Evolutionary conservation across 202 grass and related monocot species (phyloP).

Genomic region (Schoenoplectus triqueter): DNA sequence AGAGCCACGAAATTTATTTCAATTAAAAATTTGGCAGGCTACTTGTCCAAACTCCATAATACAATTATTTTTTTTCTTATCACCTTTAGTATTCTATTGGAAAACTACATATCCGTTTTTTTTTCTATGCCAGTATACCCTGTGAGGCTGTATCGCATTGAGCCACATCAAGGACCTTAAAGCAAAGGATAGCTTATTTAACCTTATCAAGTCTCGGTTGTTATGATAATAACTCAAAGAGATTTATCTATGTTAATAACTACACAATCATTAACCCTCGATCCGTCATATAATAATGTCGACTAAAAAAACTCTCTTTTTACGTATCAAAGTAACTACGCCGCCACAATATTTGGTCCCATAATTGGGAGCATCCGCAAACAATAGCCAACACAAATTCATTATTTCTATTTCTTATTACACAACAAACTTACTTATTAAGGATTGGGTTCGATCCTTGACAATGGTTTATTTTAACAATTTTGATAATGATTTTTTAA

Average conservation of each 20-base stretch:
- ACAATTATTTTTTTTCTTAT: neutral
- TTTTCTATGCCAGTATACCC: neutral
- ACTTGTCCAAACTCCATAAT: too few relatives aligned
- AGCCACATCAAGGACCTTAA: neutral
- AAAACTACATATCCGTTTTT: neutral
- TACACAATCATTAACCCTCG: neutral
- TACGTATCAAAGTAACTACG: neutral
- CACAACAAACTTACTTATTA: conserved; percentile 9
- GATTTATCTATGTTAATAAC: neutral
- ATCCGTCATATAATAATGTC: neutral
- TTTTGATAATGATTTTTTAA: too few relatives aligned
- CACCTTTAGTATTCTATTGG: neutral
- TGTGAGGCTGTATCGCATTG: neutral
- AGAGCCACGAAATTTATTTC: neutral
- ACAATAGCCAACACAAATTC: conserved; percentile 3
- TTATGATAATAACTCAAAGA: neutral
- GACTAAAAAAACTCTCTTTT: neutral
- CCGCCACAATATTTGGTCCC: conserved; percentile 19
- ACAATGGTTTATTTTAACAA: too few relatives aligned
- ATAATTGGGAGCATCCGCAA: neutral
- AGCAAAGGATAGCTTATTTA: neutral
- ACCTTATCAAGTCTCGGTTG: conserved; percentile 23
- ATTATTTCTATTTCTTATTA: neutral
- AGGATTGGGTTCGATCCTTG: too few relatives aligned
- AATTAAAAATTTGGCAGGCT: too few relatives aligned